Conservation (phyloP, 2,329 filamentous ascomycete genomes). For the Cladorrhinum sp. region DNA sequence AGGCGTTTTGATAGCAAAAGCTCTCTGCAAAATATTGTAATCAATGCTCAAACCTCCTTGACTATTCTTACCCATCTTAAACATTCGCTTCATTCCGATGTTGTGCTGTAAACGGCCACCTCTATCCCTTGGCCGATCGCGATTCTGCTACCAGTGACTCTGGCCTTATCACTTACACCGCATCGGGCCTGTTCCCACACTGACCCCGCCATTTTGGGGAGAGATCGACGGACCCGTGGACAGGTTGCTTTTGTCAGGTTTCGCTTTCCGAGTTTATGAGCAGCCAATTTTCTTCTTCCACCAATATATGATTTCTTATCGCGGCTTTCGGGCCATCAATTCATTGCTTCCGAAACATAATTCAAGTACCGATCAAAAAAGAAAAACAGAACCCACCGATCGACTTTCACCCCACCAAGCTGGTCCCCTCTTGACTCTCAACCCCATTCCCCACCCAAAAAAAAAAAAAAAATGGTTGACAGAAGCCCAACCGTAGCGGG, state of each 20-base stretch:
- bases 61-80: neutral
- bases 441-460: neutral
- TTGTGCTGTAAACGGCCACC: neutral
- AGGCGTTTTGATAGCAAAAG: neutral
- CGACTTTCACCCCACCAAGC: neutral
- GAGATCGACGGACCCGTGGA: neutral
- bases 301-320: neutral
- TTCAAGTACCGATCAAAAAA: neutral
- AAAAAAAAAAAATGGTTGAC: neutral
- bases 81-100: neutral
- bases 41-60: neutral
- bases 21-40: neutral
- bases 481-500: neutral
- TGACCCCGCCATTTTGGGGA: neutral
- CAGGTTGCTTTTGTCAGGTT: neutral
- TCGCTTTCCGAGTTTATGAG: too few species aligned
- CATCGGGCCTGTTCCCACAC: conserved; percentile 6
- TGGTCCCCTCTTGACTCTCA: neutral
- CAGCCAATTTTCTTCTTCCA: neutral
- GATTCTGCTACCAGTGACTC: neutral
- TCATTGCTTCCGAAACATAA: neutral
- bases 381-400: neutral
- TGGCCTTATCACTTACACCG: neutral
- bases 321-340: neutral
- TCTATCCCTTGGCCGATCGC: neutral